These are phyloP conservation scores for Oryza australiensis DNA, from an alignment of 176 grass and related monocot species.

Conservation along the genomic window DNA sequence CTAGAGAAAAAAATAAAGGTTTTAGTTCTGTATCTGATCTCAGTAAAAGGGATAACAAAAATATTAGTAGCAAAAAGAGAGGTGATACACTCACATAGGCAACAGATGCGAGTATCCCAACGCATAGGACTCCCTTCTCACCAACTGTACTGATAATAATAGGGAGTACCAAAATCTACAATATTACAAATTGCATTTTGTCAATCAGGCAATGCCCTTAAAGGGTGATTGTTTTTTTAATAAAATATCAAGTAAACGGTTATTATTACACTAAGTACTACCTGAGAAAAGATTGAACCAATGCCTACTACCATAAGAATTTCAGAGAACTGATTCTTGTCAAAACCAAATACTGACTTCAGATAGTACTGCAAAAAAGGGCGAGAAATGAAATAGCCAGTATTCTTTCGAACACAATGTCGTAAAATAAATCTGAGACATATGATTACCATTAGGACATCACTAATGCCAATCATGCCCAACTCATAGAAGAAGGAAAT, in stretches of 20 bases:
- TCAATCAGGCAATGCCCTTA: neutral
- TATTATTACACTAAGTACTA: constrained; percentile 4
- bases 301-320: constrained; percentile 83
- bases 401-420: constrained; percentile 7
- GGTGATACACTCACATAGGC: constrained; percentile 57
- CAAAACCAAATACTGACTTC: constrained; percentile 83
- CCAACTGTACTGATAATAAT: constrained; percentile 54
- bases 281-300: constrained; percentile 87
- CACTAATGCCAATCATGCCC: constrained; percentile 82
- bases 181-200: neutral
- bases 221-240: neutral
- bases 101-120: constrained; percentile 60
- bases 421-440: neutral
- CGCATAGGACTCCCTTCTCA: constrained; percentile 68
- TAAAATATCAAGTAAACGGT: neutral
- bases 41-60: neutral
- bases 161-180: constrained; percentile 75
- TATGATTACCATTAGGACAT: constrained; percentile 64
- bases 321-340: constrained; percentile 89
- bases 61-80: constrained; percentile 18
- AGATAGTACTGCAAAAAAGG: constrained; percentile 70
- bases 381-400: neutral
- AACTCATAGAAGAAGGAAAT: constrained; percentile 85
- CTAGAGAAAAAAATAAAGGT: constrained; percentile 32
- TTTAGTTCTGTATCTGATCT: neutral